Conservation (phyloP, 352 stramenopile species). For the Phytophthora megakarya region DNA sequence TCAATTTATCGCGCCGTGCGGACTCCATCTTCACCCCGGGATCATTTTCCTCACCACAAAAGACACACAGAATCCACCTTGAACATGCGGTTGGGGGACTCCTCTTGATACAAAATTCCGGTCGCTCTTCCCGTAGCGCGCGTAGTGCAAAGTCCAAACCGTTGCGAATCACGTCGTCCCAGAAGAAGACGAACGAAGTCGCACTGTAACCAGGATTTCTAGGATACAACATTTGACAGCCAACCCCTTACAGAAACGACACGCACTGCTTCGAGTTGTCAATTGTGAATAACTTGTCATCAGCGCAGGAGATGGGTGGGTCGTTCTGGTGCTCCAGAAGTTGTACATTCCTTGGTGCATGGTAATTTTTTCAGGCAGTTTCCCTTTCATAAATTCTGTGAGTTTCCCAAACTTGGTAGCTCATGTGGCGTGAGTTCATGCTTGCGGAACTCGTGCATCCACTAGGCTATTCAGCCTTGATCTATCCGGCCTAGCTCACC, state of each 20-base stretch:
- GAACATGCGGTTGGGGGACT: slow-evolving; percentile 28
- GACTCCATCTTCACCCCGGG: slow-evolving; percentile 31
- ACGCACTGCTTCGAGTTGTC: slow-evolving; percentile 27
- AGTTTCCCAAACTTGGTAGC: no score
- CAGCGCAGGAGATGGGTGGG: slow-evolving; percentile 19
- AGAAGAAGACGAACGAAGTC: slow-evolving; percentile 40
- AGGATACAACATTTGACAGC: slow-evolving; percentile 19
- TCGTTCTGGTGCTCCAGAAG: no score
- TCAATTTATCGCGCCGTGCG: slow-evolving; percentile 23
- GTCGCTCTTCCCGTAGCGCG: slow-evolving; percentile 30
- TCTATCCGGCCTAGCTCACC: no score
- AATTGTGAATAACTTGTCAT: slow-evolving; percentile 34
- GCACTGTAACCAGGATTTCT: slow-evolving; percentile 27
- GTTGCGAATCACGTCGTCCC: slow-evolving; percentile 32
- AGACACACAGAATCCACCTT: slow-evolving; percentile 31
- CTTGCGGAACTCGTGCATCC: no score
- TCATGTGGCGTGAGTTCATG: no score
- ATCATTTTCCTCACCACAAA: slow-evolving; percentile 26
- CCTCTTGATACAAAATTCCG: slow-evolving; percentile 31
- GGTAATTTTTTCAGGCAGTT: no score
- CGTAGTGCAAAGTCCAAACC: slow-evolving; percentile 28
- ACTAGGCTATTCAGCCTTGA: no score
- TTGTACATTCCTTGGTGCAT: no score
- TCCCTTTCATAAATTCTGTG: no score
- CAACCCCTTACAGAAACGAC: slow-evolving; percentile 21